Evolutionary conservation across 257 asterid species (phyloP), one percentile per base, ranked within the genome.

Genomic region (Dorcoceras hygrometricum): DNA sequence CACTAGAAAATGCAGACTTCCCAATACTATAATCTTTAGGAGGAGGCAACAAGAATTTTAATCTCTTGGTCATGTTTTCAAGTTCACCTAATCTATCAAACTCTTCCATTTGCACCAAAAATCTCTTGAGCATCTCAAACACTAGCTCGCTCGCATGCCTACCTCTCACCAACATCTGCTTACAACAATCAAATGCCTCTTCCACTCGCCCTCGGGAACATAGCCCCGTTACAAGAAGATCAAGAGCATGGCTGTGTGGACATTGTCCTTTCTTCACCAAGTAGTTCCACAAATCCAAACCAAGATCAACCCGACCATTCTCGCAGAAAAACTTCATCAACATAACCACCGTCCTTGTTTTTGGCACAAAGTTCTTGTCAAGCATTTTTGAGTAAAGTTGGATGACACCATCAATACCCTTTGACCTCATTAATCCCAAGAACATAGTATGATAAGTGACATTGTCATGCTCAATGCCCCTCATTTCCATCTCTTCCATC

Each of bases 241-340:
- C 95, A 63, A 92, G 60, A 2, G 94, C 95, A 81, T 87, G 96
- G 68, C 78, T 53, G 36, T 92, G 98, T 5, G 96, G 97, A 50
- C 98, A 89, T 4, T 84, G 82, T 73, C 98, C 97, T 78, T 84
- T 89, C 73, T 79, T 66, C 78, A 87, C 61, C 77, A 89, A 50
- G 67, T 87, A 87, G 66, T 67, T 74, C 98, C 98, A 92, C 76
- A 92, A 78, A 28, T 79, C 84, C 79, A 89, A 67, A 19, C 90
- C 97, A 76, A 78, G 54, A 69, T 89, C 97, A 65, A 89, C 76
- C 66, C 76, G 65, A 4, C 71, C 66, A 67, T 79, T 89, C 79
- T 77, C 82, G 59, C 97, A 87, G 79, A 92, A 89, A 65, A 76
- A 82, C 76, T 89, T 92, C 85, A 86, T 92, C 75, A 92, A 71